Base-by-base conservation (phyloP, 345 rosid species). In the Populus davidiana region DNA sequence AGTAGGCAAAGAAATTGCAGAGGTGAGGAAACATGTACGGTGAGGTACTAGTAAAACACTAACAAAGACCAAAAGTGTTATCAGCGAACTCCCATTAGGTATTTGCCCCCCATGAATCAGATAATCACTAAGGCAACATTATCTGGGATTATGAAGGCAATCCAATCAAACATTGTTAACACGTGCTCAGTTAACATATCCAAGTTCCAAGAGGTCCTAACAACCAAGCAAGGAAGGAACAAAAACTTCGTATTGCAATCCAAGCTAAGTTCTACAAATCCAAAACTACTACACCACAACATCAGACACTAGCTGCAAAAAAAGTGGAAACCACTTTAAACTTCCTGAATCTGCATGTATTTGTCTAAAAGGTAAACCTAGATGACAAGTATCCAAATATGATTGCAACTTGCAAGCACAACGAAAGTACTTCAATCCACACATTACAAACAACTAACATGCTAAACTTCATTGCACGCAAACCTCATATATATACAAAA, bases 51-150 rank as follows among this genome's bases (percentile, higher is more conserved):
- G 69, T 72, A 75, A 29, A 81, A 77, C 78, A 70, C 77, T 73
- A 64, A 14, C 67, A 35, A 8, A 41, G 72, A 1, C 38, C 33
- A 52, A 83, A 77, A 75, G 81, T 8, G 54, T 64, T 23, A 77
- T 83, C 86, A 79, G 74, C 69, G 52, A 81, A 81, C 79, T 81
- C 81, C 44, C 80, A 54, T 41, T 56, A n/a, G 33, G 35, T 83
- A 75, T 73, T 56, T 75, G 77, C 84, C 71, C 81, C 84, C 75
- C 75, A 82, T 78, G 84, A 80, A 84, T 84, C 81, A 82, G 81
- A 80, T 76, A 78, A 84, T 71, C 81, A 82, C 71, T 70, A 66
- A 59, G 52, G 35, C 71, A 27, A 44, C n/a, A 82, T 80, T 71
- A 81, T n/a, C 77, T 68, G 82, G 82, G 84, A 81, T 86, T 69